Base-by-base conservation (phyloP, 495 filamentous ascomycete species). In the Hypoxylon subgilvum region DNA sequence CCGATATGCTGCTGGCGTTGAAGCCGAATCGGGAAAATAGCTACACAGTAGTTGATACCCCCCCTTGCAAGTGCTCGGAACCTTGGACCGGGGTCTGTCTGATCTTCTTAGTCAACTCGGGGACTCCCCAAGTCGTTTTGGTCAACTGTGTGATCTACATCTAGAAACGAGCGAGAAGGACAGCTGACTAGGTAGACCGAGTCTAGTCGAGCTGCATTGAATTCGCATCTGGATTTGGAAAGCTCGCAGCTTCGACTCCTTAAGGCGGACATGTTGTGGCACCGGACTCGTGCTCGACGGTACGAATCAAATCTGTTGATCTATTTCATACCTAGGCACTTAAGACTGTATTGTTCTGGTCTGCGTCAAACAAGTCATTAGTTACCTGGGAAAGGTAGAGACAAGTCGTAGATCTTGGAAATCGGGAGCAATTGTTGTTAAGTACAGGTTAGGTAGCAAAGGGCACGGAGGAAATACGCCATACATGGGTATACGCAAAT, bases 111-210 rank as follows among this genome's bases (percentile, higher is more conserved):
- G 55, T 52, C 53, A 36, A 46, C 39, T 51, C 35, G 27, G 58
- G 39, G 36, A 51, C 53, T 50, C 38, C 40, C 19, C 35, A 48
- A 32, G 34, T 41, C 18, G 28, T 30, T 39, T 51, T 35, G 52
- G 66, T 57, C 45, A 52, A 49, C 41, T 66, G 66, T 69, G 35
- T 69, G 66, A 69, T 69, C 66, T 69, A 34, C 66, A 52, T 53
- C 41, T 58, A 53, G 66, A 69, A 67, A 69, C 66, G 30, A 55
- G 13, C 13, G 32, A 35, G 59, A 9, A 55, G 28, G 21, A 25
- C 4, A 8, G 9, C 32, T 40, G 22, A 47, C 43, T 34, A 44
- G 53, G 25, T 39, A 46, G 36, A 17, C 32, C 16, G n/a, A 36
- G 23, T 49, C 14, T 30, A 38, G 43, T 21, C 39, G 38, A 55